phyloP scores from a whole-genome alignment of 257 asterid genomes.

The Scutellaria baicalensis region DNA sequence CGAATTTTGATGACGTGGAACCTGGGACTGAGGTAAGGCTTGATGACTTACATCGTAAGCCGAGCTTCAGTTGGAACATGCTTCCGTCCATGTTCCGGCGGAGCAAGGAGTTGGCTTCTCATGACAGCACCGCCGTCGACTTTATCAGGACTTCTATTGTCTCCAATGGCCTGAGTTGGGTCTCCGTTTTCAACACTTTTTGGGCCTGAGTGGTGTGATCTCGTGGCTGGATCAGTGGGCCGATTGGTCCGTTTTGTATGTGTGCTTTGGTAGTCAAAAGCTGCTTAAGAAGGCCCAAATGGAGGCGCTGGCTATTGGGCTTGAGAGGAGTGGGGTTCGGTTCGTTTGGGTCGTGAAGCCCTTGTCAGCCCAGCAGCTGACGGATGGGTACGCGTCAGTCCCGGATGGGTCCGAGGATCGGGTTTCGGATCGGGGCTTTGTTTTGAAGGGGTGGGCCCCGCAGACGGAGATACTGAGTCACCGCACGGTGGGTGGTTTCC shows the following conservation, averaged over 20 bases:
- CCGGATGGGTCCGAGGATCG: constrained; percentile 44
- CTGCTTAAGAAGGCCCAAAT: constrained; percentile 43
- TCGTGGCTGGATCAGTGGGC: constrained; percentile 46
- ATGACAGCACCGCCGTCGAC: constrained; percentile 10
- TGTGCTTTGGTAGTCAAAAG: constrained; percentile 72
- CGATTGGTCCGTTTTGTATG: constrained; percentile 54
- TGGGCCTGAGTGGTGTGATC: constrained; percentile 18
- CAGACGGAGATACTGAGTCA: constrained; percentile 58
- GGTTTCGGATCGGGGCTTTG: constrained; percentile 36
- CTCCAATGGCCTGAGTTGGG: constrained; percentile 52
- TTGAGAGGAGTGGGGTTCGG: constrained; percentile 49
- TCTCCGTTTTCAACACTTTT: constrained; percentile 37
- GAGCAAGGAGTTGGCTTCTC: constrained; percentile 25
- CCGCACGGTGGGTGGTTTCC: constrained; percentile 46
- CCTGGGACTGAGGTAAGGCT: constrained; percentile 16
- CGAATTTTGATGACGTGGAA: constrained; percentile 7
- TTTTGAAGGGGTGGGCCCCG: constrained; percentile 70
- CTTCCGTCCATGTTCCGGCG: constrained; percentile 43
- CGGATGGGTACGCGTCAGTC: constrained; percentile 40
- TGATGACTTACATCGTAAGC: constrained; percentile 39
- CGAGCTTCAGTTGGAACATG: constrained; percentile 35
- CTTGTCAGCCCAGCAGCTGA: constrained; percentile 37
- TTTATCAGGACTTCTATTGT: constrained; percentile 26
- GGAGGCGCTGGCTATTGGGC: constrained; percentile 57
- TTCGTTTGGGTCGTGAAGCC: constrained; percentile 50